Percentiles rank a stretch among this genome's conserved stretches.
phyloP scores from a whole-genome alignment of 2,329 filamentous ascomycete genomes.

The Venturia pyrina region DNA sequence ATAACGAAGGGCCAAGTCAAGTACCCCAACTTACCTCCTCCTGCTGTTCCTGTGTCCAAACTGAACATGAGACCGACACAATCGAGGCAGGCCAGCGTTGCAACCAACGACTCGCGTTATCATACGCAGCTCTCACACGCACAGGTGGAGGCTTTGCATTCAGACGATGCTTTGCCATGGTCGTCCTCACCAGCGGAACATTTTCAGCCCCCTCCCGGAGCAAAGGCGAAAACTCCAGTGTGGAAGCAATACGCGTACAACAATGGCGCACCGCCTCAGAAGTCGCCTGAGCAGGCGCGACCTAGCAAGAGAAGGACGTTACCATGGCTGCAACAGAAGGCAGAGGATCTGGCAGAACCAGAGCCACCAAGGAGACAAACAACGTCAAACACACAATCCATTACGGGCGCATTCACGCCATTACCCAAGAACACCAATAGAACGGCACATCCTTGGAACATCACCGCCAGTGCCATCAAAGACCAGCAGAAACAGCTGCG shows the following conservation, averaged over 20 bases:
- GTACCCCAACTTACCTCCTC: constrained; percentile 24
- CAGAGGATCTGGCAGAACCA: constrained; percentile 19
- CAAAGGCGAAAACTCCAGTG: constrained; percentile 12
- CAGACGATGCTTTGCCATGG: constrained; percentile 11
- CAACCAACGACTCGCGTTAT: not conserved
- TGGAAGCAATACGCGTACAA: constrained; percentile 13
- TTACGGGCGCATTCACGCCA: constrained; percentile 32
- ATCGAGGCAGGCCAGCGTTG: not conserved
- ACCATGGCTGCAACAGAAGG: constrained; percentile 44
- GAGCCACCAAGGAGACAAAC: constrained; percentile 13
- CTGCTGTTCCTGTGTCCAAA: not conserved
- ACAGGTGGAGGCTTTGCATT: not conserved
- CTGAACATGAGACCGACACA: constrained; percentile 3
- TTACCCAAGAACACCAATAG: constrained; percentile 31
- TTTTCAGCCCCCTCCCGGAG: constrained; percentile 23
- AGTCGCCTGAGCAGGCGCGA: not conserved
- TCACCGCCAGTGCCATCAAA: constrained; percentile 63
- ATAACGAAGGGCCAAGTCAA: constrained; percentile 33
- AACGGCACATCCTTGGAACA: constrained; percentile 54
- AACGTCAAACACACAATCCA: not conserved
- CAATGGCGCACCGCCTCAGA: not conserved
- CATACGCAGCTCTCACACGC: not conserved
- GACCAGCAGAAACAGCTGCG: constrained; percentile 66
- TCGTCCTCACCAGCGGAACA: constrained; percentile 31
- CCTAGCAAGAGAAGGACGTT: constrained; percentile 52